These are phyloP conservation scores for Onygena corvina DNA, from an alignment of 2,329 filamentous ascomycete species.

Conservation along the genomic window DNA sequence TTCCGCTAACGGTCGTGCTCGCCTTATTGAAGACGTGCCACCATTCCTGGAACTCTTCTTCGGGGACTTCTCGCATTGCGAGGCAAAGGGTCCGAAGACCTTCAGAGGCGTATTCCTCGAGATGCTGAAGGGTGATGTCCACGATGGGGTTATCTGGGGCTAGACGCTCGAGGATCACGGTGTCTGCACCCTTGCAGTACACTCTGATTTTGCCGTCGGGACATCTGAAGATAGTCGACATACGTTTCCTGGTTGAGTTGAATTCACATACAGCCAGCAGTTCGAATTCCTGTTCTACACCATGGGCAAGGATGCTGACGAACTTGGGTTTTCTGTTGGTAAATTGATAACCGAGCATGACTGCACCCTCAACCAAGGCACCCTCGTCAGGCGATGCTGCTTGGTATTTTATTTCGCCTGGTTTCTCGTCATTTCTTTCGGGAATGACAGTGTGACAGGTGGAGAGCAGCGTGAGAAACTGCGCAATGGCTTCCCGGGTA, in stretches of 20 bases:
- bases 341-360: constrained; percentile 76
- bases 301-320: constrained; percentile 69
- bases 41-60: constrained; percentile 84
- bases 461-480: constrained; percentile 75
- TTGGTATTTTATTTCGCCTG: constrained; percentile 85
- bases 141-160: constrained; percentile 72
- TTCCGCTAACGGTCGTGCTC: constrained; percentile 79
- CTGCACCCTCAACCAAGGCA: constrained; percentile 85
- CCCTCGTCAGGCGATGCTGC: constrained; percentile 95
- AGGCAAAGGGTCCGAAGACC: constrained; percentile 89
- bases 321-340: constrained; percentile 77
- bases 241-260: constrained; percentile 92
- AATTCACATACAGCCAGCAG: constrained; percentile 96
- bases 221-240: constrained; percentile 95
- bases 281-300: constrained; percentile 68
- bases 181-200: constrained; percentile 95
- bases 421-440: constrained; percentile 66
- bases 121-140: constrained; percentile 78
- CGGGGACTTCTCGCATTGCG: constrained; percentile 83
- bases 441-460: constrained; percentile 97
- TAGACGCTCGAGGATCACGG: constrained; percentile 87
- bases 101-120: constrained; percentile 98
- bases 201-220: constrained; percentile 88
- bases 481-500: constrained; percentile 53
- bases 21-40: constrained; percentile 74